Evolutionary conservation across 208 protist species (phyloP).

Genomic region (Acanthamoeba lenticulata): DNA sequence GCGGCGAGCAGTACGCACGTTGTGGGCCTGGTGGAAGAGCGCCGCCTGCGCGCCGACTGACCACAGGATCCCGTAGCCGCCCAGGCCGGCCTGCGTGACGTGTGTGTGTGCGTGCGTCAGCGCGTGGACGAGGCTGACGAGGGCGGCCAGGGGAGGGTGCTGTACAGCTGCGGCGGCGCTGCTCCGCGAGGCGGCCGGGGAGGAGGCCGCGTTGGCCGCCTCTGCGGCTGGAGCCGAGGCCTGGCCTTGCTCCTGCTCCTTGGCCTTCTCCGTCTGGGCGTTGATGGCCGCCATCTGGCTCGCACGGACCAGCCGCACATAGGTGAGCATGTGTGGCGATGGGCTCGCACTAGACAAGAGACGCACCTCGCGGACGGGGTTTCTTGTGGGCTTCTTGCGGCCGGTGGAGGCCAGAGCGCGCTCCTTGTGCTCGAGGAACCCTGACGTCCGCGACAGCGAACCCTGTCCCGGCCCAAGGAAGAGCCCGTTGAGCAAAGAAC

Average conservation of each 20-base stretch:
- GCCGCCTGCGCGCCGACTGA: background rate
- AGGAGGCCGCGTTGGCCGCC: background rate
- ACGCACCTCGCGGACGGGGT: background rate
- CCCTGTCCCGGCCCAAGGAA: background rate
- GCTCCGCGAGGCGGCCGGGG: background rate
- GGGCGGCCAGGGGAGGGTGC: background rate
- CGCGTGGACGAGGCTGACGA: background rate
- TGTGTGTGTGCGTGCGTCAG: too few species aligned
- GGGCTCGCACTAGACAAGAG: background rate
- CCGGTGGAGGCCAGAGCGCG: background rate
- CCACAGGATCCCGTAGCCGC: background rate
- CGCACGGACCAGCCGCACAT: background rate
- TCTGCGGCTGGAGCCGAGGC: background rate
- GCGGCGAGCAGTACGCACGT: too few species aligned
- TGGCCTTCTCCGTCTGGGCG: background rate
- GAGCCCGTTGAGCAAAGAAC: background rate
- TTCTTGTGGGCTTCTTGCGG: background rate
- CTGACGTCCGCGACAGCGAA: background rate
- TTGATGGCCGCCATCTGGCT: background rate
- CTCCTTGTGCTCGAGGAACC: background rate
- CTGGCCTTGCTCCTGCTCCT: background rate
- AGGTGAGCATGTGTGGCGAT: background rate
- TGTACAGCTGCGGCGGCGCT: background rate
- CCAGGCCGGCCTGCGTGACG: background rate
- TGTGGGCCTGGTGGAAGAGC: background rate